phyloP scores from a whole-genome alignment of 2,329 filamentous ascomycete species.

The Fusarium phyllophilum region DNA sequence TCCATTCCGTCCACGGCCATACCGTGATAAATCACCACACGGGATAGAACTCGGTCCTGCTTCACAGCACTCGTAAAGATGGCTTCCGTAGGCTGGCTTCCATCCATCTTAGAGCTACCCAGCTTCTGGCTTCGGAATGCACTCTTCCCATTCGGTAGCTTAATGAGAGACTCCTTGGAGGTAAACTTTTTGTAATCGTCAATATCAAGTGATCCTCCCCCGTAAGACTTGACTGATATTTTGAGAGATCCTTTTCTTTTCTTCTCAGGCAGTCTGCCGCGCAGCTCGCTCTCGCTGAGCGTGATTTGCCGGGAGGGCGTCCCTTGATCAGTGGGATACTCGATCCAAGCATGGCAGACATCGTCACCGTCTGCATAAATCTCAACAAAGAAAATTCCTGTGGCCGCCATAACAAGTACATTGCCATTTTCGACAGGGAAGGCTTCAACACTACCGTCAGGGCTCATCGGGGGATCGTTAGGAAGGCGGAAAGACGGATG shows the following conservation, averaged over 20 bases:
- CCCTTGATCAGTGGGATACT: constrained; percentile 74
- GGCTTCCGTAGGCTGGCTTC: constrained; percentile 75
- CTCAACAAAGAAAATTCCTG: constrained; percentile 87
- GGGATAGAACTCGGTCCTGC: constrained; percentile 77
- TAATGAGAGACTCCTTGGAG: constrained; percentile 77
- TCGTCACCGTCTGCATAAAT: constrained; percentile 84
- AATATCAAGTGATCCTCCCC: constrained; percentile 77
- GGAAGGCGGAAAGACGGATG: constrained; percentile 92
- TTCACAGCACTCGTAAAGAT: constrained; percentile 76
- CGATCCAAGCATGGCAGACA: constrained; percentile 82
- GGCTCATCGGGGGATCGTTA: constrained; percentile 71
- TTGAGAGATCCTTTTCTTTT: constrained; percentile 77
- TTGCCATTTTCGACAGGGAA: constrained; percentile 85
- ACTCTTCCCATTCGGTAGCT: constrained; percentile 74
- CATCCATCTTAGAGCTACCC: constrained; percentile 77
- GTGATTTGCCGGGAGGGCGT: constrained; percentile 76
- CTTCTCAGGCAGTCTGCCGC: constrained; percentile 74
- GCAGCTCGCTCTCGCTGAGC: constrained; percentile 79
- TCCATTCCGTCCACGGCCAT: constrained; percentile 85
- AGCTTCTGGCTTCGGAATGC: constrained; percentile 82
- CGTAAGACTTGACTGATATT: constrained; percentile 79
- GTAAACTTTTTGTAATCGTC: constrained; percentile 78
- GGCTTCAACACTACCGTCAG: constrained; percentile 83
- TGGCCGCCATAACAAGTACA: constrained; percentile 79
- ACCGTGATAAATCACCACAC: constrained; percentile 81